A percentile compares a stretch with the other conserved stretches of the same genome.
Conservation (phyloP, 805 yeast genomes). For the Lachancea sp. region DNA sequence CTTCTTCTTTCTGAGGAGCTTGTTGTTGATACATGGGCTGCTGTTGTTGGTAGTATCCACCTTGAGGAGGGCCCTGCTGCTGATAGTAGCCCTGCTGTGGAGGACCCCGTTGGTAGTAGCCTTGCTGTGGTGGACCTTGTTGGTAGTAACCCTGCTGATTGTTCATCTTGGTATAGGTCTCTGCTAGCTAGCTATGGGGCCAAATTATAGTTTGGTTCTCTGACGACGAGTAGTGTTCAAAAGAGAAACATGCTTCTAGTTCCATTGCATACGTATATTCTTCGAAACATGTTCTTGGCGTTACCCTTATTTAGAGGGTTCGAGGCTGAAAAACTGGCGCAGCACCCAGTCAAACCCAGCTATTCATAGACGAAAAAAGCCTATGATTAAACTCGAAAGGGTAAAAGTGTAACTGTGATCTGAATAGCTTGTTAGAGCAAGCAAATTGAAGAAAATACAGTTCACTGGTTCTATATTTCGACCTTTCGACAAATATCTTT, state of each 20-base stretch:
- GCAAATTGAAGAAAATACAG: too few relatives aligned
- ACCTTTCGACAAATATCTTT: too few relatives aligned
- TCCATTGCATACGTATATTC: conserved; percentile 1
- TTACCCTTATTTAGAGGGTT: not conserved
- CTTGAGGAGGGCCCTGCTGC: conserved; percentile 25
- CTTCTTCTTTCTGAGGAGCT: conserved; percentile 21
- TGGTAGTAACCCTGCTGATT: conserved; percentile 20
- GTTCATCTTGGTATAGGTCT: not conserved
- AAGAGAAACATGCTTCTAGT: not conserved
- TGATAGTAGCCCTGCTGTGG: conserved; percentile 21
- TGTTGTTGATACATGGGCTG: conserved; percentile 30
- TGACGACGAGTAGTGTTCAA: too few relatives aligned
- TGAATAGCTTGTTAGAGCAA: too few relatives aligned
- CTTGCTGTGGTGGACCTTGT: conserved; percentile 19
- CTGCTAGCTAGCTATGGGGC: too few relatives aligned
- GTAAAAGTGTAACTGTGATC: too few relatives aligned
- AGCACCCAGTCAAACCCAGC: not conserved
- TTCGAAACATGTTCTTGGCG: not conserved
- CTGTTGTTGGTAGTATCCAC: conserved; percentile 27
- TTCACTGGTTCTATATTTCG: too few relatives aligned
- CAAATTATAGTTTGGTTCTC: too few relatives aligned
- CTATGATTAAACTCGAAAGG: too few relatives aligned
- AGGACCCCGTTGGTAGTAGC: conserved; percentile 17
- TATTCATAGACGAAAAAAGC: not conserved
- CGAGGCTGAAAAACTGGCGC: not conserved